Base-by-base conservation (phyloP, 2,329 filamentous ascomycete species). In the Diaporthe sp. region DNA sequence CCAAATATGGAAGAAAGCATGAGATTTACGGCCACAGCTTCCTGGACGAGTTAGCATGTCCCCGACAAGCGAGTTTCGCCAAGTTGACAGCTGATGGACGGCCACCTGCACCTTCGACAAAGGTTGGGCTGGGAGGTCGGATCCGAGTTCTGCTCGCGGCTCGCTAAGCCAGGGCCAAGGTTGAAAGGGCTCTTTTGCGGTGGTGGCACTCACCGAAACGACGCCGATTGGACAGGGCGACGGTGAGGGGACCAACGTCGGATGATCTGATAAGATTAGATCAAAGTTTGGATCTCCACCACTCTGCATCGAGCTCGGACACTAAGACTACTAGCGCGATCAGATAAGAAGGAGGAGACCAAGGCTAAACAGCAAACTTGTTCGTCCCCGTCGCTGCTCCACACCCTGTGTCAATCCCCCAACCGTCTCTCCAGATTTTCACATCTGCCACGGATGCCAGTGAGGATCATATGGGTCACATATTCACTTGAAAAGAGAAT, bases 191-290 rank as follows among this genome's bases (percentile, higher is more conserved):
- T 28, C 10, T 37, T 10, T 17, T 47, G n/a, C 34, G 10, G 70
- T 15, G 28, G 55, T 8, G 28, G 34, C 51, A 22, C 47, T 8
- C 55, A 51, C 63, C 74, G 74, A 74, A 76, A 55, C 25, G 60
- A 39, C 55, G 47, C 74, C 74, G 74, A 76, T 71, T 76, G 74
- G 74, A 22, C 31, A 25, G 28, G 4, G 8, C 28, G 3, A 60
- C 17, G 17, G 37, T 22, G 42, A 60, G 42, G 28, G 25, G 49
- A 25, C 49, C 31, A 51, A 53, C 47, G 22, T 34, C 31, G 55
- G 58, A 76, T 67, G 75, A 76, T 76, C 75, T 76, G 72, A 76
- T 76, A 65, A 74, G 72, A 76, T 76, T 58, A 67, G 67, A 68
- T 70, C 63, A 68, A 39, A 39, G 63, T 51, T 68, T 25, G 20